These are phyloP conservation scores for Ustilago trichophora DNA, from an alignment of 1,284 basidiomycete species.

Conservation along the genomic window DNA sequence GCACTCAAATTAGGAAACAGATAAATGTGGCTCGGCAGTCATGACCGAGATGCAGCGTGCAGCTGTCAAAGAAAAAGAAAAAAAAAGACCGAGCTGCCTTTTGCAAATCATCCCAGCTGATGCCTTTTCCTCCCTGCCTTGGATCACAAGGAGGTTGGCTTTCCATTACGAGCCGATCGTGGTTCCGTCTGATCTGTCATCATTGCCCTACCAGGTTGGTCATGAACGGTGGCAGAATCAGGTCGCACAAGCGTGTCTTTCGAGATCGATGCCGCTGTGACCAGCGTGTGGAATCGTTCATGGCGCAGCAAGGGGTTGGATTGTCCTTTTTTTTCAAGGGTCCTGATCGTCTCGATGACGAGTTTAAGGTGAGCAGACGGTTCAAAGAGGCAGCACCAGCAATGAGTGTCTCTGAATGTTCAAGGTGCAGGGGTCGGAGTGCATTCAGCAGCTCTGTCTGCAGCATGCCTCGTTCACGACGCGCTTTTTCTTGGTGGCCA, in stretches of 20 bases:
- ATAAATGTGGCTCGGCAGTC: conserved; percentile 42
- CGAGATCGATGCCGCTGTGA: background rate
- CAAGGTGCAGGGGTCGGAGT: conserved; percentile 24
- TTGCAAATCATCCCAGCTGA: too few relatives aligned
- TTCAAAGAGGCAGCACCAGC: too few relatives aligned
- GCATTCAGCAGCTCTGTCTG: conserved; percentile 11
- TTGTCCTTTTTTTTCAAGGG: conserved; percentile 1
- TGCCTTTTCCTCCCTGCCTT: too few relatives aligned
- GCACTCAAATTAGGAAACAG: too few relatives aligned
- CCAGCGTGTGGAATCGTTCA: background rate
- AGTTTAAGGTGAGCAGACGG: background rate
- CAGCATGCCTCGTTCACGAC: background rate
- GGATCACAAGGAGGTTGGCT: background rate
- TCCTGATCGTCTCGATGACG: background rate
- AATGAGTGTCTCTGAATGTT: background rate
- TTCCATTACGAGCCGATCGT: too few relatives aligned
- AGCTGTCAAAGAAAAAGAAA: too few relatives aligned
- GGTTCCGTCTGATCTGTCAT: background rate
- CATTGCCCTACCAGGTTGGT: too few relatives aligned
- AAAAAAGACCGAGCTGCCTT: conserved; percentile 22
- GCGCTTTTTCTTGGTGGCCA: background rate
- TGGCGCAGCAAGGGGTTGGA: conserved; percentile 26
- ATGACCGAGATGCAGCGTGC: conserved; percentile 43
- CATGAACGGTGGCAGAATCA: too few relatives aligned
- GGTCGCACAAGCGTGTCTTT: background rate